phyloP scores from a whole-genome alignment of 2,329 filamentous ascomycete genomes.

The Aspergillus tamarii region DNA sequence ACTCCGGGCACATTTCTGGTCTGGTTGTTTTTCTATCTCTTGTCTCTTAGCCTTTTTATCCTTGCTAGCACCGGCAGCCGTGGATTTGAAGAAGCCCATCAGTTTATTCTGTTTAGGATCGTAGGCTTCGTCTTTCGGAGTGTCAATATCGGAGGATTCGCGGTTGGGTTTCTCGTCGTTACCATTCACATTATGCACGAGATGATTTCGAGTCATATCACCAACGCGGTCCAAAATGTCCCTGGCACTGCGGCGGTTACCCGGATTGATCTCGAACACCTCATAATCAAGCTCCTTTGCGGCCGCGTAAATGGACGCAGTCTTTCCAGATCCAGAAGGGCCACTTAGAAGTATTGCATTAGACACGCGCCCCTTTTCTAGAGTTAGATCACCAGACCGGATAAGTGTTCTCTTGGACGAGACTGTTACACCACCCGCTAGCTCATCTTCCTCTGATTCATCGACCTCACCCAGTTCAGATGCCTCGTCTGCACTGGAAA shows the following conservation, averaged over 20 bases:
- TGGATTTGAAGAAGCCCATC: constrained; percentile 76
- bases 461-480: constrained; percentile 70
- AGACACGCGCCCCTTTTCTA: constrained; percentile 56
- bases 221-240: constrained; percentile 91
- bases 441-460: constrained; percentile 58
- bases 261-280: constrained; percentile 90
- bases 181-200: constrained; percentile 64
- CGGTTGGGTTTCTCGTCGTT: constrained; percentile 29
- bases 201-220: constrained; percentile 95
- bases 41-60: constrained; percentile 20
- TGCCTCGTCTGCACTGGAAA: constrained; percentile 76
- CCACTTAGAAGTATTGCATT: constrained; percentile 90
- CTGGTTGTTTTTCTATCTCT: constrained; percentile 26
- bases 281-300: constrained; percentile 92
- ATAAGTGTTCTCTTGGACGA: constrained; percentile 44
- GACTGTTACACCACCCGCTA: constrained; percentile 44
- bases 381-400: constrained; percentile 41
- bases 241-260: constrained; percentile 80
- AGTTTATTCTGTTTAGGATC: constrained; percentile 77
- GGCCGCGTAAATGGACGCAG: constrained; percentile 86
- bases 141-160: constrained; percentile 37
- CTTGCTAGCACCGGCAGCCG: constrained; percentile 40
- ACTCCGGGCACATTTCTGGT: constrained; percentile 41
- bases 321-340: constrained; percentile 88
- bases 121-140: constrained; percentile 61